These are phyloP conservation scores for Plasmopara viticola DNA, from an alignment of 352 stramenopile genomes.

Conservation along the genomic window DNA sequence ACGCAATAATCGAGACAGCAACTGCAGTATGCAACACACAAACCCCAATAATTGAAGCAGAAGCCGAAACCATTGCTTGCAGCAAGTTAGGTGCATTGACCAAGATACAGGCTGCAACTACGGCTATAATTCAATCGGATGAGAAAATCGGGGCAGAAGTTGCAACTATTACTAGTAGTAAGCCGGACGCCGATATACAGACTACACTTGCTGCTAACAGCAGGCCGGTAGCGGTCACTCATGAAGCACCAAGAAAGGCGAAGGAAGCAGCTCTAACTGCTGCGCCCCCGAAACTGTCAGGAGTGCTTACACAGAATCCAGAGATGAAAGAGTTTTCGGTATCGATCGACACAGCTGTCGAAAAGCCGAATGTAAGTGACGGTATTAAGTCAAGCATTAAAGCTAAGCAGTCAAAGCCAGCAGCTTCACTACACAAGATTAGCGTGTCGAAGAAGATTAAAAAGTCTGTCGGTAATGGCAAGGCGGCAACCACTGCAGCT, in stretches of 20 bases:
- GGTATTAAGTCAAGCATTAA: constrained; percentile 6
- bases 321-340: constrained; percentile 21
- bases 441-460: constrained; percentile 17
- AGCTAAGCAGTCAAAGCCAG: constrained; percentile 12
- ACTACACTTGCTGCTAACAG: not conserved
- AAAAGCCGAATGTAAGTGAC: constrained; percentile 7
- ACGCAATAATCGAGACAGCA: not conserved
- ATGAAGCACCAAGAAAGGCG: not conserved
- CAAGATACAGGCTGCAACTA: not conserved
- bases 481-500: constrained; percentile 1
- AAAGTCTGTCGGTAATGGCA: constrained; percentile 15
- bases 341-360: not conserved
- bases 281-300: constrained; percentile 1
- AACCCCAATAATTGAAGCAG: not conserved
- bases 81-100: not conserved
- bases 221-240: not conserved
- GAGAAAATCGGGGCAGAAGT: not conserved
- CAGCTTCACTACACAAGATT: constrained; percentile 2
- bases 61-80: not conserved
- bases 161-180: not conserved
- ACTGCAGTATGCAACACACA: not conserved
- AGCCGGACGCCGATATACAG: not conserved
- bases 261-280: not conserved
- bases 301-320: constrained; percentile 23
- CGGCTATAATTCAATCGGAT: not conserved